Percentiles rank a stretch among this genome's conserved stretches.
Conservation (phyloP, 305 asterid species). For the Nicotiana rustica region DNA sequence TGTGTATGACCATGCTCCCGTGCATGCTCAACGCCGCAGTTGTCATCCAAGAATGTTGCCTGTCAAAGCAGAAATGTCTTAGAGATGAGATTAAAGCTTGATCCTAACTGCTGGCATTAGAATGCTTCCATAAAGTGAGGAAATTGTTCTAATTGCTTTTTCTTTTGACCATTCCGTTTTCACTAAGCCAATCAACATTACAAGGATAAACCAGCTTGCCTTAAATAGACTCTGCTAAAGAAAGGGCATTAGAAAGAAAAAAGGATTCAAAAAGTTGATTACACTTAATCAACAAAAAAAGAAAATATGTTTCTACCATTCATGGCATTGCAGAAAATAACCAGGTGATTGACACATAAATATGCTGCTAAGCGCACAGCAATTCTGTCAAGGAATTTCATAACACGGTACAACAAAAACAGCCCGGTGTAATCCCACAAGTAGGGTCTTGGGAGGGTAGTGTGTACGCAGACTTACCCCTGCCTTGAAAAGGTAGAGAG, state of each 20-base stretch:
- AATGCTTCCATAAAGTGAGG: background rate
- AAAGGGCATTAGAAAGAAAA: background rate
- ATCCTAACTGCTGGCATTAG: background rate
- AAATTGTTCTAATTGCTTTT: background rate
- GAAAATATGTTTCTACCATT: background rate
- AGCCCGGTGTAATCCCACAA: no score
- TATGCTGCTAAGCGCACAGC: background rate
- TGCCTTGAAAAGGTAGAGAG: no score
- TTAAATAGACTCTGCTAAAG: background rate
- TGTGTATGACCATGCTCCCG: slow-evolving; percentile 96
- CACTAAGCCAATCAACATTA: background rate
- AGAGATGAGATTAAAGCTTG: background rate
- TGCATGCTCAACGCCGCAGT: slow-evolving; percentile 74
- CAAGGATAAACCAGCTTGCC: background rate
- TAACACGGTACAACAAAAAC: background rate
- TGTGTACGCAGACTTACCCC: no score
- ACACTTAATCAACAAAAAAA: background rate
- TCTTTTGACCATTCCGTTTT: background rate
- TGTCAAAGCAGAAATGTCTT: slow-evolving; percentile 45
- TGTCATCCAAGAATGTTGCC: slow-evolving; percentile 97
- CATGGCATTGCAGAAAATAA: background rate
- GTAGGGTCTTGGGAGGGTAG: no score
- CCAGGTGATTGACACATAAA: background rate
- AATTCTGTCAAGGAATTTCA: background rate
- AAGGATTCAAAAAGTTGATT: background rate